Conservation (phyloP, 2,329 filamentous ascomycete genomes). For the Fusarium nisikadoi region DNA sequence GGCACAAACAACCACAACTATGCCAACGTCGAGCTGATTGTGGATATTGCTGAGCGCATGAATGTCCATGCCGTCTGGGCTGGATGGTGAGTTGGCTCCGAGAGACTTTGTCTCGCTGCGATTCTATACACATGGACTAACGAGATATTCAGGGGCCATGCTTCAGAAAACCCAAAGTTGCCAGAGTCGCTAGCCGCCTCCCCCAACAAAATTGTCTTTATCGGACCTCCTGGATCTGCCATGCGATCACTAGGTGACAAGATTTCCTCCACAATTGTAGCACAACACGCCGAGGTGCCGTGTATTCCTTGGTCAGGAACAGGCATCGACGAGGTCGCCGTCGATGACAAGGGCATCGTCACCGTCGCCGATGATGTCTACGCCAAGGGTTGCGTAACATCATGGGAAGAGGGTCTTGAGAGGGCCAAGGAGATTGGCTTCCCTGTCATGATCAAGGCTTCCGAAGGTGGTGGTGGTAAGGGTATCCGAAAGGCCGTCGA, state of each 20-base stretch:
- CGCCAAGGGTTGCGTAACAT: slow-evolving; percentile 88
- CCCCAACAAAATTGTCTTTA: slow-evolving; percentile 99
- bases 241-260: slow-evolving; percentile 99
- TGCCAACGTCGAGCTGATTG: slow-evolving; percentile 98
- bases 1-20: slow-evolving; percentile 99
- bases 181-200: slow-evolving; percentile 96
- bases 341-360: slow-evolving; percentile 87
- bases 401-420: slow-evolving; percentile 87
- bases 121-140: slow-evolving; percentile 19
- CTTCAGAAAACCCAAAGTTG: slow-evolving; percentile 97
- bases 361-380: slow-evolving; percentile 90
- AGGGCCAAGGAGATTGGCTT: slow-evolving; percentile 94
- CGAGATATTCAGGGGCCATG: slow-evolving; percentile 81
- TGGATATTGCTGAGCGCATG: slow-evolving; percentile 98
- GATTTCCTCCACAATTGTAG: slow-evolving; percentile 98
- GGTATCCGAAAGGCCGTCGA: slow-evolving; percentile 94
- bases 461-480: slow-evolving; percentile 98
- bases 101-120: neutral
- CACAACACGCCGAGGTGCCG: slow-evolving; percentile 93
- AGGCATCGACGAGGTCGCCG: slow-evolving; percentile 81
- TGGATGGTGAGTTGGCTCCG: slow-evolving; percentile 77
- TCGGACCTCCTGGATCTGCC: slow-evolving; percentile 94
- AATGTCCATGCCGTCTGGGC: slow-evolving; percentile 98
- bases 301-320: slow-evolving; percentile 99
- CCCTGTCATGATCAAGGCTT: slow-evolving; percentile 99